Base-by-base conservation (phyloP, 2,329 filamentous ascomycete species). In the Apiospora malaysiana region DNA sequence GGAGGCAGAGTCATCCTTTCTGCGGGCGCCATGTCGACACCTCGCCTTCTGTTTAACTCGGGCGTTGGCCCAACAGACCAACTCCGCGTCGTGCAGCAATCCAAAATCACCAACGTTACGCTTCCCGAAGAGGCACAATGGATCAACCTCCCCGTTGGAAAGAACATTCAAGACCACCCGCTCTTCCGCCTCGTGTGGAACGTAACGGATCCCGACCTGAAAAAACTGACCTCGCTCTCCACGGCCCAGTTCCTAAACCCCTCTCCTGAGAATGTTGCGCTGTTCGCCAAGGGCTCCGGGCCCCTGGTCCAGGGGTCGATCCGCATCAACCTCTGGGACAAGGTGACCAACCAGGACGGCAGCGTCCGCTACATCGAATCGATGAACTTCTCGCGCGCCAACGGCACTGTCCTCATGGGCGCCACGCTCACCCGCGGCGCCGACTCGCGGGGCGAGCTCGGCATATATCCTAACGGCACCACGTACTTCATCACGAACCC, bases 11-110 rank as follows among this genome's bases (percentile, higher is more conserved):
- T 94, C 56, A 88, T 94, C 73, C 83, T 93, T 40, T 88, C 92
- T 10, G 88, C 91, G 1, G 92, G 92, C 68, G 84, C 91, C 2
- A 92, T 94, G 72, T 90, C 90, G 23, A 91, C 90, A 2, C 85
- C 91, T n/a, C 92, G 92, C 79, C 84, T 94, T 67, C 85, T 94
- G 4, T 85, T 93, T 79, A 86, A 91, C 74, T 91, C 89, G 80
- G 90, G 92, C 73, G 93, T 92, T 75, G 92, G 91, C 8, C 90
- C 90, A 21, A 80, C 81, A 81, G 85, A 89, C 82, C 83, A 93
- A 77, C 83, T 91, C 40, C 25, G 87, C 89, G 16, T 59, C 8
- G 47, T 82, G 85, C 47, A 78, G 78, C 70, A 87, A 86, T 0
- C 71, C 78, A 1, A 88, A 89, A 72, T 7, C 0, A 37, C 51